These are phyloP conservation scores for Golubevia sp. DNA, from an alignment of 1,284 basidiomycete species.

Conservation along the genomic window DNA sequence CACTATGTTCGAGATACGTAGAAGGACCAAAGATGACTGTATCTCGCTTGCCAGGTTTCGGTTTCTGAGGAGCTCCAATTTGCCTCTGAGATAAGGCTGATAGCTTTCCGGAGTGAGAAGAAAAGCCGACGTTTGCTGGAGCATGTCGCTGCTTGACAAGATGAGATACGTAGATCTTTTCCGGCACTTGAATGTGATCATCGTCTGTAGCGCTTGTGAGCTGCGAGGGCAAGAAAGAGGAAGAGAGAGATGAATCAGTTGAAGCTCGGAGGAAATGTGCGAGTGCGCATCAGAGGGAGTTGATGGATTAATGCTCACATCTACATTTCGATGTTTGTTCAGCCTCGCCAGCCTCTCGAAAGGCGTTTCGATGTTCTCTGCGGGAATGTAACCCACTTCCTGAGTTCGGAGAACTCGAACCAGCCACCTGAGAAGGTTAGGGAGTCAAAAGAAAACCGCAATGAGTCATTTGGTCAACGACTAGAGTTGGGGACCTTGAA, in stretches of 20 bases:
- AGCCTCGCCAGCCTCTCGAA: constrained; percentile 92
- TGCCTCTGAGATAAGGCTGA: constrained; percentile 52
- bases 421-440: constrained; percentile 47
- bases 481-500: no score
- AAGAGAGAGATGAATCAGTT: no score
- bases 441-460: no score
- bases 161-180: constrained; percentile 34
- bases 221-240: constrained; percentile 1
- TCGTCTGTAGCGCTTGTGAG: constrained; percentile 57
- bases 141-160: constrained; percentile 45
- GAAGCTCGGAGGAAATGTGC: background rate
- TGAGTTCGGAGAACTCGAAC: constrained; percentile 66
- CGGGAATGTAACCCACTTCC: constrained; percentile 98
- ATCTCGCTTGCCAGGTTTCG: constrained; percentile 30
- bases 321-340: constrained; percentile 97
- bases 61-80: constrained; percentile 27
- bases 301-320: constrained; percentile 69
- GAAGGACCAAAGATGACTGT: constrained; percentile 52
- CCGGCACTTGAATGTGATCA: constrained; percentile 52
- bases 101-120: constrained; percentile 52
- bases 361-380: constrained; percentile 98
- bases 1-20: constrained; percentile 55
- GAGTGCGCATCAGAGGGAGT: constrained; percentile 9
- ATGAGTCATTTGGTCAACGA: no score
- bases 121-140: constrained; percentile 25